A percentile compares a stretch with the other conserved stretches of the same genome.
These are phyloP conservation scores for Fonsecaea nubica DNA, from an alignment of 2,329 filamentous ascomycete species.

Conservation along the genomic window DNA sequence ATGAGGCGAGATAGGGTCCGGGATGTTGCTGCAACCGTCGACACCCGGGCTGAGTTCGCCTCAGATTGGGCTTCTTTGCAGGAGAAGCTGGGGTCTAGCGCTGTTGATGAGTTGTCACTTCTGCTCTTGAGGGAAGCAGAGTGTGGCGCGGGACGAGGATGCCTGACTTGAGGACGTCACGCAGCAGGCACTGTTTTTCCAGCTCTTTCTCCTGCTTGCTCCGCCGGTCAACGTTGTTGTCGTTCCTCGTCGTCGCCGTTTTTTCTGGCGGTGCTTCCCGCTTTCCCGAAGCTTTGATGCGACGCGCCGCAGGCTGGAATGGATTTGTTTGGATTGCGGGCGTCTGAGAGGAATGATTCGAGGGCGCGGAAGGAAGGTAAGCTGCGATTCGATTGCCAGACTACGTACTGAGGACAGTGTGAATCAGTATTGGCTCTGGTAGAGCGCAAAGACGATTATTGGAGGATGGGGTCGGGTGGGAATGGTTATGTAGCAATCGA, in stretches of 20 bases:
- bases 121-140: constrained; percentile 16
- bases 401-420: constrained; percentile 30
- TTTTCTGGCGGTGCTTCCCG: constrained; percentile 14
- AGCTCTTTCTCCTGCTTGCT: constrained; percentile 22
- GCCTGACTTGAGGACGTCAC: constrained; percentile 25
- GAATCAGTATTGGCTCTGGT: constrained; percentile 39
- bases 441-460: constrained; percentile 35
- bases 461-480: constrained; percentile 35
- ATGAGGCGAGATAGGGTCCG: constrained; percentile 36
- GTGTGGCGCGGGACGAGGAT: constrained; percentile 34
- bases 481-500: constrained; percentile 34
- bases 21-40: constrained; percentile 27
- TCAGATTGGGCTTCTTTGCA: constrained; percentile 55
- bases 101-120: constrained; percentile 53
- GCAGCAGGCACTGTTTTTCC: constrained; percentile 14
- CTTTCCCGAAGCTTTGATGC: constrained; percentile 34
- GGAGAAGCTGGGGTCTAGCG: constrained; percentile 45
- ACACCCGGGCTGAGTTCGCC: constrained; percentile 35
- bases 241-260: constrained; percentile 21
- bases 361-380: constrained; percentile 32
- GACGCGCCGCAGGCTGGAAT: constrained; percentile 28
- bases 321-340: constrained; percentile 31
- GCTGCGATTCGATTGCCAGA: constrained; percentile 37
- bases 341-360: constrained; percentile 35
- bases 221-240: constrained; percentile 5